Percentiles rank a stretch among this genome's conserved stretches.
Evolutionary conservation across 306 rosid species (phyloP).

Genomic region (Cicer chorassanicum): DNA sequence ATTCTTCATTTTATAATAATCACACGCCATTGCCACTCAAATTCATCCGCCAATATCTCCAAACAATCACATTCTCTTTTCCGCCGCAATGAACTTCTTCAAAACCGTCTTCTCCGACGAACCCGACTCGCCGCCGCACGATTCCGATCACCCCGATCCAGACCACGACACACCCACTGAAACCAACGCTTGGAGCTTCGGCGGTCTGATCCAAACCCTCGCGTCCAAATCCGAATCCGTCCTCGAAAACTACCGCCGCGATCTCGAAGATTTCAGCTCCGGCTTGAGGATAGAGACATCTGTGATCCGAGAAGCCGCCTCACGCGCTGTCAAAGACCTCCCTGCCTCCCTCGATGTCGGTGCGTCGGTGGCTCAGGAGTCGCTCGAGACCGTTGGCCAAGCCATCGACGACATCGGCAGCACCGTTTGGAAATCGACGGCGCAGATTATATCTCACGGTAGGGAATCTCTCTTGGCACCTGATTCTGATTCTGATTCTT

Average conservation of each 20-base stretch:
- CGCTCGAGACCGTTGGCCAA: constrained; percentile 92
- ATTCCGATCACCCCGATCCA: constrained; percentile 38
- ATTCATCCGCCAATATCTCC: constrained; percentile 15
- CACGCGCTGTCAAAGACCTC: constrained; percentile 87
- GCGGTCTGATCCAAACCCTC: constrained; percentile 71
- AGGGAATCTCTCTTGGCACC: constrained; percentile 61
- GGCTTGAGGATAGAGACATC: constrained; percentile 74
- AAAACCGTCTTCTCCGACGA: constrained; percentile 74
- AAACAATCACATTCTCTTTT: neutral
- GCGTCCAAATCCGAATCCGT: constrained; percentile 81
- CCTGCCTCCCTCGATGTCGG: constrained; percentile 82
- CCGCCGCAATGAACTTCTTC: constrained; percentile 61
- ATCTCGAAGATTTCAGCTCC: constrained; percentile 83
- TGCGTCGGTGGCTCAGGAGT: constrained; percentile 90
- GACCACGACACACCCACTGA: neutral
- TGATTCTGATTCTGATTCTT: constrained; percentile 61
- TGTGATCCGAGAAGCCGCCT: constrained; percentile 83
- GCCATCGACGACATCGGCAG: constrained; percentile 91
- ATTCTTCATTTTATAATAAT: neutral
- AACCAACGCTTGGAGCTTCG: constrained; percentile 73
- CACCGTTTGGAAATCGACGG: constrained; percentile 91
- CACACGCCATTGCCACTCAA: neutral
- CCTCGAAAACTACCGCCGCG: constrained; percentile 75
- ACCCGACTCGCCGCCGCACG: constrained; percentile 42
- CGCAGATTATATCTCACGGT: constrained; percentile 80